These are phyloP conservation scores for Colletotrichum godetiae DNA, from an alignment of 2,329 filamentous ascomycete genomes.

Conservation along the genomic window DNA sequence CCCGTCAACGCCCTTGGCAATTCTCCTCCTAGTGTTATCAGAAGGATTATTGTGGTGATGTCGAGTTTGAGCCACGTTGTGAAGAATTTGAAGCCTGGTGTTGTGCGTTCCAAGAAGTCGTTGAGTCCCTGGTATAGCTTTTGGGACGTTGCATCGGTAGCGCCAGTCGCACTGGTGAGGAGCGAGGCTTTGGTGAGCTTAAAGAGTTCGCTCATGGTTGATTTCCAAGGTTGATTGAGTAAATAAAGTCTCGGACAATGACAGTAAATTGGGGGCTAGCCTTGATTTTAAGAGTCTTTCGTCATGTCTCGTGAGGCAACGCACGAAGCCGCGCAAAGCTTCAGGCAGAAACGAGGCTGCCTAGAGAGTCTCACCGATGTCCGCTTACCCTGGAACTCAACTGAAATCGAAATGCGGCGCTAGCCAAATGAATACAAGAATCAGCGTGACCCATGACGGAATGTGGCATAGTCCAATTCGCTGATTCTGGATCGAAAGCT, in stretches of 20 bases:
- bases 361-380: not conserved
- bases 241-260: too few species aligned
- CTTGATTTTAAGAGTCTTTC: not conserved
- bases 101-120: constrained; percentile 20
- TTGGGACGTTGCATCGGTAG: constrained; percentile 2
- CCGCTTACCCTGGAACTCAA: not conserved
- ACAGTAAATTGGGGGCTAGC: not conserved
- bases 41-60: constrained; percentile 45
- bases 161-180: constrained; percentile 12
- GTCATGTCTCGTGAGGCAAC: not conserved
- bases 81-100: constrained; percentile 44
- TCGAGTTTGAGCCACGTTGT: constrained; percentile 48
- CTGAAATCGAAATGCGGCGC: not conserved
- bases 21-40: constrained; percentile 48
- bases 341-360: constrained; percentile 17
- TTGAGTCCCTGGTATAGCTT: not conserved
- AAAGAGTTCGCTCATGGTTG: constrained; percentile 24
- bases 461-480: not conserved
- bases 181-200: constrained; percentile 26
- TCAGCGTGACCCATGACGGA: not conserved
- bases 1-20: constrained; percentile 45
- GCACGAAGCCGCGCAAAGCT: not conserved
- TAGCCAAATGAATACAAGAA: not conserved
- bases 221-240: too few species aligned
- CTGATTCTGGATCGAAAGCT: not conserved